These are phyloP conservation scores for Trichoderma gracile DNA, from an alignment of 2,329 filamentous ascomycete genomes.

Conservation along the genomic window DNA sequence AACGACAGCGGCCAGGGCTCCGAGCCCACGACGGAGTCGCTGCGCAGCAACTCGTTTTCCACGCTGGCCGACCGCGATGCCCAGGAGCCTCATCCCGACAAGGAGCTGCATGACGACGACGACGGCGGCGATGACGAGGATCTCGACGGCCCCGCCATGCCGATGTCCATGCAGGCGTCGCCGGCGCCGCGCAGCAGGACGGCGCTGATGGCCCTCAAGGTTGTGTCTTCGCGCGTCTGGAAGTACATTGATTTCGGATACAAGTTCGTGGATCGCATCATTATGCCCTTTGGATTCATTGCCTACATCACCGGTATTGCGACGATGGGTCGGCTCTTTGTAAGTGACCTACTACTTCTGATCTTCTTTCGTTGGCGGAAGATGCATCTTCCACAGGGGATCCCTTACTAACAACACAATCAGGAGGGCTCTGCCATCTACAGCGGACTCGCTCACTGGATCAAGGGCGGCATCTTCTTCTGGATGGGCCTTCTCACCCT, in stretches of 20 bases:
- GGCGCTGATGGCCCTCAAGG: slow-evolving; percentile 53
- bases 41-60: slow-evolving; percentile 65
- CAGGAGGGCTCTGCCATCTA: slow-evolving; percentile 71
- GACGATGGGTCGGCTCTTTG: slow-evolving; percentile 81
- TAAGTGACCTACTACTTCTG: too few species aligned
- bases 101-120: slow-evolving; percentile 53
- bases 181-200: slow-evolving; percentile 51
- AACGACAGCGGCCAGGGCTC: slow-evolving; percentile 75
- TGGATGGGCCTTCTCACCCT: slow-evolving; percentile 87
- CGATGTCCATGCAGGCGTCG: slow-evolving; percentile 29
- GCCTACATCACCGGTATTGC: slow-evolving; percentile 71
- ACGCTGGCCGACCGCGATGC: slow-evolving; percentile 42
- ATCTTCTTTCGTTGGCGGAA: too few species aligned
- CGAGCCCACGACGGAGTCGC: slow-evolving; percentile 66
- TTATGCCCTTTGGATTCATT: slow-evolving; percentile 76
- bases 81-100: slow-evolving; percentile 39
- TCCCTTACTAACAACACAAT: neutral
- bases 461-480: slow-evolving; percentile 94
- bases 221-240: slow-evolving; percentile 59
- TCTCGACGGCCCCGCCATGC: slow-evolving; percentile 29
- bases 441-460: slow-evolving; percentile 86
- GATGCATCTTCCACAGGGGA: too few species aligned
- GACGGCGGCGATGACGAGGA: slow-evolving; percentile 50
- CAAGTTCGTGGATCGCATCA: slow-evolving; percentile 70
- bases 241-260: slow-evolving; percentile 61